These are phyloP conservation scores for Plasmodium cynomolgi DNA, from an alignment of 169 alveolate species.

Conservation along the genomic window DNA sequence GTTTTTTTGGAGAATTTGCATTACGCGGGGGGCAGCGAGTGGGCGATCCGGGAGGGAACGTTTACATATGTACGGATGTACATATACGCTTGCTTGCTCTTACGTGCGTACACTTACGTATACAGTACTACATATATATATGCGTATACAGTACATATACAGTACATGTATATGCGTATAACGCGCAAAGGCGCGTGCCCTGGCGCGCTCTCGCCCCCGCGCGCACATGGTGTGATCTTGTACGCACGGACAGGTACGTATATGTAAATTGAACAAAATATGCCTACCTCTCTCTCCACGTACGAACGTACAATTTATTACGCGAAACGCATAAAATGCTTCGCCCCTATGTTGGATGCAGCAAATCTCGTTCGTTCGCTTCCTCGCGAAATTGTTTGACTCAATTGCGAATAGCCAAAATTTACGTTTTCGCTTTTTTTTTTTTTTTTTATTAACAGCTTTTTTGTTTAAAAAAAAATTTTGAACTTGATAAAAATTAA, in stretches of 20 bases:
- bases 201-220: not conserved
- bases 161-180: not conserved
- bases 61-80: not conserved
- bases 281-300: not conserved
- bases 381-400: not conserved
- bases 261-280: not conserved
- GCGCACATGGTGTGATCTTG: not conserved
- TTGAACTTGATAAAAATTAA: not conserved
- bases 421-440: not conserved
- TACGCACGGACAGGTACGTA: not conserved
- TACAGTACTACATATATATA: not conserved
- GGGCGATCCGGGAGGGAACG: not conserved
- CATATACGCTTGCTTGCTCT: not conserved
- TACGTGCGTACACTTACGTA: too few species aligned
- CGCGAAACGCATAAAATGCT: not conserved
- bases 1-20: not conserved
- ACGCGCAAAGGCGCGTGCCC: not conserved
- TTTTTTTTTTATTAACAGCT: not conserved
- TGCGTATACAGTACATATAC: not conserved
- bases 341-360: not conserved
- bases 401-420: conserved; percentile 20
- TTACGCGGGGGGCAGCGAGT: not conserved
- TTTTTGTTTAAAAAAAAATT: conserved; percentile 14
- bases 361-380: not conserved
- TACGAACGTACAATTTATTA: not conserved